Evolutionary conservation across 768 basidiomycete species (phyloP), one percentile per base, ranked within the genome.

Genomic region (Termitomyces sp.): DNA sequence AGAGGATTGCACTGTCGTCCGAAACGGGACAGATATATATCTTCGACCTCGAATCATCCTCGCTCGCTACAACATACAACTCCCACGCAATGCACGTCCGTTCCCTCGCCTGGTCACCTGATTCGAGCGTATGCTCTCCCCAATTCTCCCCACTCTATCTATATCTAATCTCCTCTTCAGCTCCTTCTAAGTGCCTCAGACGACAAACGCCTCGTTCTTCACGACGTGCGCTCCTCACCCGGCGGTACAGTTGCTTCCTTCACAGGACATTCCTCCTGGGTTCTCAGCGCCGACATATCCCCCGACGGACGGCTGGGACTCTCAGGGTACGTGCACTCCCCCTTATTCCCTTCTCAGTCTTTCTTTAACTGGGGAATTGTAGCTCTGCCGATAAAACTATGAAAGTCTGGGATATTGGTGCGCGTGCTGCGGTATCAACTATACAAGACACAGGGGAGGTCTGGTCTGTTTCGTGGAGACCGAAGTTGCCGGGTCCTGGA

Each of bases 41-140:
- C 44, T 88, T 94, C 60, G 94, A 96, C 68, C 68, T 89, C 40
- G 87, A 89, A 66, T 78, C 87, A 2, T 76, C 75, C 57, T 70
- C 84, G 7, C 71, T 96, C 44, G 71, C 79, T 0, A 76, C 83
- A 3, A 90, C 87, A 2, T 95, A 86, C 70, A 84, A 86, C 5
- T 91, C 91, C 3, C 94, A 98, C 68, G 93, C 91, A 10, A 92
- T 94, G 86, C 81, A 86, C 46, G 91, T 94, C 8, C 86, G 94
- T 38, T 87, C 89, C 0, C 70, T 97, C 3, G 81, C 89, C 8
- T 98, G 94, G 94, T 94, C 92, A 10, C 80, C 84, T 50, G 94
- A 97, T 68, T 89, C 88, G 1, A 90, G 84, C 69, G 94, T 95
- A 66, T 58, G 84, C 75, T 38, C 21, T 15, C 19, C 23, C 2